Conservation (phyloP, 192 early-diverging fungal genomes). For the Piromyces finnis region DNA sequence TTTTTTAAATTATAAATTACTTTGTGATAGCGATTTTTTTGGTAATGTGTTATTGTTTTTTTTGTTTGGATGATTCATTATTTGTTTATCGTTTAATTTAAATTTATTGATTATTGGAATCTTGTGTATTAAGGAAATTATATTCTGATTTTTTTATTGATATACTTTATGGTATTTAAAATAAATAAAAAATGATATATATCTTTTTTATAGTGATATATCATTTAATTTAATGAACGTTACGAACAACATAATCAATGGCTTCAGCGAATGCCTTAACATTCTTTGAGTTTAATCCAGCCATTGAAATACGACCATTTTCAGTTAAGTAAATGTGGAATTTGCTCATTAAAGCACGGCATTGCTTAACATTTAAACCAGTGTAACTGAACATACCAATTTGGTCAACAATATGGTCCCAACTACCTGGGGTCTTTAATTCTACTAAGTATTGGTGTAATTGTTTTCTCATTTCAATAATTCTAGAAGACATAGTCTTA, state of each 20-base stretch:
- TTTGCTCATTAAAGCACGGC: conserved; percentile 57
- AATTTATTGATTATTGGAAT: too few relatives aligned
- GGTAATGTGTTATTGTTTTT: too few relatives aligned
- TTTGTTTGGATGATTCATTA: too few relatives aligned
- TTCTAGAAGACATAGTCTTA: conserved; percentile 71
- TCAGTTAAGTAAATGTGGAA: conserved; percentile 88
- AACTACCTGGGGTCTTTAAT: conserved; percentile 74
- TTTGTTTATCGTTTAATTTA: too few relatives aligned
- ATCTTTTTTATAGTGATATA: neutral
- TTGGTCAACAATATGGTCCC: conserved; percentile 89
- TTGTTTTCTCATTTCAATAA: conserved; percentile 67
- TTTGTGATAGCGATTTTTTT: too few relatives aligned
- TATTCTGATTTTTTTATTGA: too few relatives aligned
- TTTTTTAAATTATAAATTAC: too few relatives aligned
- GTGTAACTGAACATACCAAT: conserved; percentile 99
- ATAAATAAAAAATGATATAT: too few relatives aligned
- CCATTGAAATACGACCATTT: conserved; percentile 90
- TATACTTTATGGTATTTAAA: too few relatives aligned
- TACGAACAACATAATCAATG: conserved; percentile 80
- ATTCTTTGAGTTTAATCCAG: conserved; percentile 76
- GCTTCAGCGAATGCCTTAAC: conserved; percentile 74
- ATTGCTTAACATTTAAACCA: conserved; percentile 63
- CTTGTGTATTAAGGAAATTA: too few relatives aligned
- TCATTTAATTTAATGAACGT: conserved; percentile 12
- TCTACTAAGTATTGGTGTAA: conserved; percentile 43